phyloP scores from a whole-genome alignment of 768 basidiomycete species.

The Pleurotus cornucopiae region DNA sequence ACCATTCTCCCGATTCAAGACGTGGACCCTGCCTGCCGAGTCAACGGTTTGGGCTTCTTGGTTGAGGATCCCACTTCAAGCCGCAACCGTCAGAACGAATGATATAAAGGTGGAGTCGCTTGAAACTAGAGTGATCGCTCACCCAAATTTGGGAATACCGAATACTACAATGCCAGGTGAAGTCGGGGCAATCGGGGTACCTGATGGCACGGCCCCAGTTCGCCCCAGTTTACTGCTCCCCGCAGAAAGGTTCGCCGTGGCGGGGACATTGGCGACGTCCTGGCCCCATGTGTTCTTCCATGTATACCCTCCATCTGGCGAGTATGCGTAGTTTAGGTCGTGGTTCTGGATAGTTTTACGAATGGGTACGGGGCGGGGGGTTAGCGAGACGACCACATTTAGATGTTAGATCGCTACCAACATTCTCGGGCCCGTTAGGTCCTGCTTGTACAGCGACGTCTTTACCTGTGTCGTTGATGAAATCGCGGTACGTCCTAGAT shows the following conservation, averaged over 20 bases:
- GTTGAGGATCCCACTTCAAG: slow-evolving; percentile 39
- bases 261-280: slow-evolving; percentile 18
- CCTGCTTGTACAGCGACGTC: slow-evolving; percentile 34
- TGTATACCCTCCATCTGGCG: slow-evolving; percentile 23
- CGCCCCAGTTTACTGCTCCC: too few relatives aligned
- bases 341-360: slow-evolving; percentile 23
- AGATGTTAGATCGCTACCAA: slow-evolving; percentile 10
- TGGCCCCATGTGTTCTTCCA: slow-evolving; percentile 35
- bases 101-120: slow-evolving; percentile 15
- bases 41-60: slow-evolving; percentile 47
- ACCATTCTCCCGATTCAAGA: slow-evolving; percentile 36
- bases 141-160: slow-evolving; percentile 32
- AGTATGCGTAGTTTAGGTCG: slow-evolving; percentile 29
- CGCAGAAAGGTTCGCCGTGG: not conserved
- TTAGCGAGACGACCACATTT: not conserved
- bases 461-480: slow-evolving; percentile 32
- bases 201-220: not conserved
- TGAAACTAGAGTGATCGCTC: slow-evolving; percentile 24
- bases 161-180: slow-evolving; percentile 31
- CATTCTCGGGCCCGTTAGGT: slow-evolving; percentile 34
- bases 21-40: slow-evolving; percentile 38
- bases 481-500: slow-evolving; percentile 33
- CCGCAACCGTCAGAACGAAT: not conserved
- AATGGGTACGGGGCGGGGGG: not conserved
- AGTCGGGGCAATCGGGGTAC: slow-evolving; percentile 24